Evolutionary conservation across 768 basidiomycete species (phyloP), one percentile per base, ranked within the genome.

Genomic region (Boletus tylopilopsis): DNA sequence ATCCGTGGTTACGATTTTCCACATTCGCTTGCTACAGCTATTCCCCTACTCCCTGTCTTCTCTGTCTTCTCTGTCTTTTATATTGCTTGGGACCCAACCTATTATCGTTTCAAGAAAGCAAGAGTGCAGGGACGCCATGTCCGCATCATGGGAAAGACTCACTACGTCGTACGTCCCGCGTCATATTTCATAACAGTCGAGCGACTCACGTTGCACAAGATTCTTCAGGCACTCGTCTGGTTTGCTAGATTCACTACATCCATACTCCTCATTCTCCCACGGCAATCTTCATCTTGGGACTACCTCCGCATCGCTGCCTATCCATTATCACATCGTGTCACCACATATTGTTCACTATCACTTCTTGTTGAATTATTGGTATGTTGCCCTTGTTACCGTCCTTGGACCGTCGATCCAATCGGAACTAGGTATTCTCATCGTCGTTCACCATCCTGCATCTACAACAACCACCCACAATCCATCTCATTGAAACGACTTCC

Each of bases 71-170:
- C 91, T 18, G 61, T 93, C 15, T 60, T 85, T 6, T 94, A 92
- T 85, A 82, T 82, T 1, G 81, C 77, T 2, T 95, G 93, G 93
- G 84, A 95, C 62, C 92, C 90, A 12, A 87, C 87, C 18, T 92
- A 91, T 66, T 68, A 76, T 21, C 71, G 77, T 10, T 70, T 79
- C 46, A 76, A 76, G 55, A 76, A 71, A 55, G 81, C 84, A 12
- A 77, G 79, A 57, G 70, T 78, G 35, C 87, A 90, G 71, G 87
- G 89, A 2, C 79, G 87, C 18, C 78, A 82, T 53, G 75, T 90
- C 21, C 80, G 85, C 42, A 71, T 88, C 30, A 75, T 72, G 23
- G 87, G 89, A 19, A 87, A 82, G 64, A 68, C 66, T 9, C 60
- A 66, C 49, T 87, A 91, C 61, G 81, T 79, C 53, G 89, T 85